Percentiles rank a stretch among this genome's conserved stretches.
These are phyloP conservation scores for Solanum tacnaense DNA, from an alignment of 257 asterid genomes.

Conservation along the genomic window DNA sequence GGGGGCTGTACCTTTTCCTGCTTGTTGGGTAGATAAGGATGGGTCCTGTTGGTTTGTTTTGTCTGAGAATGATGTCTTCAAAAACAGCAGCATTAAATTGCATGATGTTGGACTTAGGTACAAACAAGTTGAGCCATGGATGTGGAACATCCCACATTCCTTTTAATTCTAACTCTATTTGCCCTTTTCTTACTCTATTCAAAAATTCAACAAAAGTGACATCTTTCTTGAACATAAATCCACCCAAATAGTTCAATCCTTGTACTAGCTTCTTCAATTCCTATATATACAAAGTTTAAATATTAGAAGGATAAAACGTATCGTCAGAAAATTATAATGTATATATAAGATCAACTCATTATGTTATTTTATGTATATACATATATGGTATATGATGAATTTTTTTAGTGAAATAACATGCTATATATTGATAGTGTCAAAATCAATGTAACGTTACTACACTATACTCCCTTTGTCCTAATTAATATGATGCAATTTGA, in stretches of 20 bases:
- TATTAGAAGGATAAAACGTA: neutral
- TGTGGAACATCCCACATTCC: slow-evolving; percentile 44
- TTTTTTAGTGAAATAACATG: too few relatives aligned
- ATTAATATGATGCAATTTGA: neutral
- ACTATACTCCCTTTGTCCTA: neutral
- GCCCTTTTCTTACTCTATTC: slow-evolving; percentile 40
- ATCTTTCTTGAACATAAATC: slow-evolving; percentile 36
- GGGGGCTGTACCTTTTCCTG: slow-evolving; percentile 22
- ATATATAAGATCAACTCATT: neutral
- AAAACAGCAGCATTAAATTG: slow-evolving; percentile 50
- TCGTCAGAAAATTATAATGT: neutral
- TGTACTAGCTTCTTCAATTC: slow-evolving; percentile 23
- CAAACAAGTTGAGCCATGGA: slow-evolving; percentile 77
- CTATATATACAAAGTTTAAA: slow-evolving; percentile 4
- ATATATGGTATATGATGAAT: too few relatives aligned
- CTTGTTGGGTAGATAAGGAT: slow-evolving; percentile 61
- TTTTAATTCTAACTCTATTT: slow-evolving; percentile 15
- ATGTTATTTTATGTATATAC: too few relatives aligned
- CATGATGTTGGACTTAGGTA: slow-evolving; percentile 48
- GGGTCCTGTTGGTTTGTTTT: slow-evolving; percentile 41
- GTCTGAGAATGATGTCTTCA: slow-evolving; percentile 45
- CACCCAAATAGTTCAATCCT: slow-evolving; percentile 22
- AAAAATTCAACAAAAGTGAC: slow-evolving; percentile 31
- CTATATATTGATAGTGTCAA: neutral
- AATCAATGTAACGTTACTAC: neutral